phyloP scores from a whole-genome alignment of 2,329 filamentous ascomycete species.

The Akanthomyces muscarius region DNA sequence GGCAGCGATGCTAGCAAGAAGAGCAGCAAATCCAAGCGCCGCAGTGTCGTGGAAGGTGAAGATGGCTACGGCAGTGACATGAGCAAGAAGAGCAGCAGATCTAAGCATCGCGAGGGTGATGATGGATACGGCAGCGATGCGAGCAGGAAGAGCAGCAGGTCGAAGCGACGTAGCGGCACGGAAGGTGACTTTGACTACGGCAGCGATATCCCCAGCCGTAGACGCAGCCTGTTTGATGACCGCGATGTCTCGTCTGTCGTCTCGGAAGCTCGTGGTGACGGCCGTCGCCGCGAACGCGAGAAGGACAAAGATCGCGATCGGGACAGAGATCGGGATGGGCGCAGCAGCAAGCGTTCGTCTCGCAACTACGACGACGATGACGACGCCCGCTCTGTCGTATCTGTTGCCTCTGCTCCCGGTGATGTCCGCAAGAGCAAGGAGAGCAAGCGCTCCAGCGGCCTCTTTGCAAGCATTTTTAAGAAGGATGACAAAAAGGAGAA shows the following conservation, averaged over 20 bases:
- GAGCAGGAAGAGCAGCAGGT: conserved; percentile 39
- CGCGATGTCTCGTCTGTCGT: conserved; percentile 48
- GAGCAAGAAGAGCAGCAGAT: conserved; percentile 38
- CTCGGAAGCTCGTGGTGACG: conserved; percentile 39
- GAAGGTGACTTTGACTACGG: conserved; percentile 34
- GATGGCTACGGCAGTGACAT: conserved; percentile 33
- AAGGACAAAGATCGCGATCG: conserved; percentile 17
- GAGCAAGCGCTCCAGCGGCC: conserved; percentile 37
- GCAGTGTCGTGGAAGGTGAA: conserved; percentile 29
- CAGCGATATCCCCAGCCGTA: conserved; percentile 38
- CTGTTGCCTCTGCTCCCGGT: conserved; percentile 37
- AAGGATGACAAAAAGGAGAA: conserved; percentile 34
- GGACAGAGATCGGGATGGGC: conserved; percentile 9
- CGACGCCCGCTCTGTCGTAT: conserved; percentile 43
- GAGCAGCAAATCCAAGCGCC: conserved; percentile 38
- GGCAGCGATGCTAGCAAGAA: conserved; percentile 38
- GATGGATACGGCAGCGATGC: conserved; percentile 34
- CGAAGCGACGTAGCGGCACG: conserved; percentile 34
- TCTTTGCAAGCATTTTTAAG: conserved; percentile 47
- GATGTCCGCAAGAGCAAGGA: conserved; percentile 35
- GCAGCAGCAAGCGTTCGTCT: conserved; percentile 26
- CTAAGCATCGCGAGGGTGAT: conserved; percentile 37
- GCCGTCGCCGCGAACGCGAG: conserved; percentile 33
- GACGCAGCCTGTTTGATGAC: conserved; percentile 39
- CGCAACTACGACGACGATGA: conserved; percentile 41